These are phyloP conservation scores for Saitozyma sp. DNA, from an alignment of 768 basidiomycete genomes.

Conservation along the genomic window DNA sequence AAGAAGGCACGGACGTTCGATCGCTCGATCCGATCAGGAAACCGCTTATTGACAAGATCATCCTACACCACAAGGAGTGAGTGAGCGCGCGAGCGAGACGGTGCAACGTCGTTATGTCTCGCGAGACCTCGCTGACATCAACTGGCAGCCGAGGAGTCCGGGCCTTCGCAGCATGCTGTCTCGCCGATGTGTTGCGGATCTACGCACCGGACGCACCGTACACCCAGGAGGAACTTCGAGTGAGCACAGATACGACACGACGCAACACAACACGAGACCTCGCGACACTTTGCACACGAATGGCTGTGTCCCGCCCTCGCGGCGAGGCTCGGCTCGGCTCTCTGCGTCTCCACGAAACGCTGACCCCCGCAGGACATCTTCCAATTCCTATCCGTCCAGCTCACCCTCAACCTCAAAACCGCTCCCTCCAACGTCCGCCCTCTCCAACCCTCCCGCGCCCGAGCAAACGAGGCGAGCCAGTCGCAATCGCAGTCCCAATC, in stretches of 20 bases:
- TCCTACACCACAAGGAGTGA: constrained; percentile 86
- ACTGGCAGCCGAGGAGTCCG: constrained; percentile 72
- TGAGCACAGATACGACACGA: constrained; percentile 24
- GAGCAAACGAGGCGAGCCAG: constrained; percentile 29
- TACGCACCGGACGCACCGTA: constrained; percentile 98
- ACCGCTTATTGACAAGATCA: constrained; percentile 74
- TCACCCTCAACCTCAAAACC: constrained; percentile 59
- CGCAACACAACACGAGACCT: no score
- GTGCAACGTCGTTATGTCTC: not conserved
- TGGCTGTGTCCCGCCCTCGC: no score
- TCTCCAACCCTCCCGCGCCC: constrained; percentile 22
- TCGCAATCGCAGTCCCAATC: constrained; percentile 18
- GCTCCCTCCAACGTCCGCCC: constrained; percentile 15
- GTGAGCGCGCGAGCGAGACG: constrained; percentile 7
- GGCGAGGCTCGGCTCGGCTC: no score
- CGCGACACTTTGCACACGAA: no score
- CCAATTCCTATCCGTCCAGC: constrained; percentile 89
- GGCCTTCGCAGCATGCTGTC: constrained; percentile 88
- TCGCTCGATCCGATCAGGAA: constrained; percentile 71
- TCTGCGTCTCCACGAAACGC: not conserved
- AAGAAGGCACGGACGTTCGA: constrained; percentile 74
- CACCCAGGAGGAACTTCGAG: constrained; percentile 72
- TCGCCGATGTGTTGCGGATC: constrained; percentile 87
- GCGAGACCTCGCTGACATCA: constrained; percentile 11
- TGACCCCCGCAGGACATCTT: constrained; percentile 73